Evolutionary conservation across 2,329 filamentous ascomycete species (phyloP).

Genomic region (Fusarium nelsonii): DNA sequence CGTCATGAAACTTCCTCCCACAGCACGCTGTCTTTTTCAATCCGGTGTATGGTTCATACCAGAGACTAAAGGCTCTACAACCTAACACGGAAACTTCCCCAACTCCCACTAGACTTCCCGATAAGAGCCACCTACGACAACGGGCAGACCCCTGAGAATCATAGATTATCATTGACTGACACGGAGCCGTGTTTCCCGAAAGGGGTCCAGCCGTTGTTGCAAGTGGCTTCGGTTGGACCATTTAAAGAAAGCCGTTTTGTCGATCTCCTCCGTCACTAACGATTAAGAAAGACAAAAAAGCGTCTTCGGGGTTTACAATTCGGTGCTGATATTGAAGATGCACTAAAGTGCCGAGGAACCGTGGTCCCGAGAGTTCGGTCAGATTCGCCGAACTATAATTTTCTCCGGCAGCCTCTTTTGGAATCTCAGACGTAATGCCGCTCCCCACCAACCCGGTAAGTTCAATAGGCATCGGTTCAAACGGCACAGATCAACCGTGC

Average conservation of each 20-base stretch:
- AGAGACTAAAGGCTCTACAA: neutral
- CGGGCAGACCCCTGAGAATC: slow-evolving; percentile 1
- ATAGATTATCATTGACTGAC: neutral
- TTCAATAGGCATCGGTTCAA: neutral
- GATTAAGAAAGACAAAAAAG: neutral
- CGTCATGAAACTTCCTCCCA: no score
- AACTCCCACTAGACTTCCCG: neutral
- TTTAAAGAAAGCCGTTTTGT: neutral
- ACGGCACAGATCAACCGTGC: neutral
- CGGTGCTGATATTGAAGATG: neutral
- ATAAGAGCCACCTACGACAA: slow-evolving; percentile 4
- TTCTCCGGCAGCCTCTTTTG: neutral
- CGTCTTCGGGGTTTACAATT: neutral
- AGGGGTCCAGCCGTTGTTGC: neutral
- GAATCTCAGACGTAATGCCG: neutral
- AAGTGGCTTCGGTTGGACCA: neutral
- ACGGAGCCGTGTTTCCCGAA: slow-evolving; percentile 2
- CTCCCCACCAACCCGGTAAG: neutral
- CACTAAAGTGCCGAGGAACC: slow-evolving; percentile 9
- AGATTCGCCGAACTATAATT: neutral
- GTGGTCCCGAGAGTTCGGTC: neutral
- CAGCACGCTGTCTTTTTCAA: no score
- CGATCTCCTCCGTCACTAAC: neutral
- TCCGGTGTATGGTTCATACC: no score
- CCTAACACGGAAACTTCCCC: neutral